Conservation (phyloP, 208 protist genomes). For the Leishmania major region DNA sequence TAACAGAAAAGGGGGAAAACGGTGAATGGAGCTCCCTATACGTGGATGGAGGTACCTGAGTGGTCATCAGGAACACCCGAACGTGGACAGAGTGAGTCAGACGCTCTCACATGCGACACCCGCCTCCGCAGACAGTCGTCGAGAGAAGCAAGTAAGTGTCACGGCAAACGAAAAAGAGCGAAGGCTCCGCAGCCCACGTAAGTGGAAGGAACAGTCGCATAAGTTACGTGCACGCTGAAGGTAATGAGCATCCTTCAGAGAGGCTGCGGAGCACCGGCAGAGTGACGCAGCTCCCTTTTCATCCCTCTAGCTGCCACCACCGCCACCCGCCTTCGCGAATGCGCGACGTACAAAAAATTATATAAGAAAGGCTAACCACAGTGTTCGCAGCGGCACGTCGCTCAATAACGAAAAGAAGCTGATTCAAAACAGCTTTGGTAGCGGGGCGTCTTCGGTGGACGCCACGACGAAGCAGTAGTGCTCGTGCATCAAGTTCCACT, state of each 20-base stretch:
- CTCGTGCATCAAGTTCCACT: slow-evolving; percentile 93
- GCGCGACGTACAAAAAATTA: no score
- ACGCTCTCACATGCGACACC: no score
- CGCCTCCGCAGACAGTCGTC: background rate
- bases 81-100: background rate
- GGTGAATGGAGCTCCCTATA: background rate
- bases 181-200: background rate
- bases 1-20: background rate
- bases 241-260: background rate
- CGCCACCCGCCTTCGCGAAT: background rate
- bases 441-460: slow-evolving; percentile 37
- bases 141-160: background rate
- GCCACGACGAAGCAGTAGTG: slow-evolving; percentile 91
- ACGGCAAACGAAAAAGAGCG: background rate
- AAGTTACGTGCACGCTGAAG: background rate
- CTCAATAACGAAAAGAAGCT: background rate
- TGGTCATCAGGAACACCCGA: background rate
- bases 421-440: slow-evolving; percentile 51
- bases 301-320: background rate
- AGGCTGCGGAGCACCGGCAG: background rate
- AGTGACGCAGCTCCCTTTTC: background rate
- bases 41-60: background rate
- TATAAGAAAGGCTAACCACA: background rate
- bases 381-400: background rate
- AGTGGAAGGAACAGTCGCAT: no score